Base-by-base conservation (phyloP, 2,329 filamentous ascomycete genomes). In the Pseudopithomyces maydicus region DNA sequence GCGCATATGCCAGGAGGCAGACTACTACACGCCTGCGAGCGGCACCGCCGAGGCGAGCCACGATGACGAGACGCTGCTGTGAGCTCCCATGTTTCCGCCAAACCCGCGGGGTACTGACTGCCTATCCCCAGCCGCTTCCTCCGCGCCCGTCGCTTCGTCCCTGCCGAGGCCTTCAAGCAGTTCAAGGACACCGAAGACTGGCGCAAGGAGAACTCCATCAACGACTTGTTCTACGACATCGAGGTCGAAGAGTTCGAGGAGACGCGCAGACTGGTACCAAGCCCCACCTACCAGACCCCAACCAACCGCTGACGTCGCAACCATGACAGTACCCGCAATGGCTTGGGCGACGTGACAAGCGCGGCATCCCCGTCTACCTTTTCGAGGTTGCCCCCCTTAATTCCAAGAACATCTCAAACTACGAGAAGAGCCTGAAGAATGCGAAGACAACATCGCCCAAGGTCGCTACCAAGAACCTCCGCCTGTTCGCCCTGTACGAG, bases 401-500 rank as follows among this genome's bases (percentile, higher is more conserved):
- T 79, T 85, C 84, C 72, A 96, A 96, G 79, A 89, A 89, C 33
- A 88, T 97, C 65, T 79, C 86, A 42, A 84, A 86, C 55, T 96
- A 97, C 78, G 90, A 94, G 72, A 90, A 89, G 70, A 80, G 78
- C 54, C 75, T 79, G 19, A 79, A 80, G 49, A 80, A 81, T 19
- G 87, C 89, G 64, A 84, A 78, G 70, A 63, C 79, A 33, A 70
- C 84, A 6, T 85, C 88, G 61, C 84, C 85, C 63, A 89, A 88
- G 68, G 89, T 85, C 1, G 85, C 90, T 0, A 81, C 89, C 23
- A 91, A 91, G 71, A 85, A 97, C 70, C 82, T 97, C 51, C 90
- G 92, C 22, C 84, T 98, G 5, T 97, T 97, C 74, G 92, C 93
- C 1, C 83, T 97, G 15, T 98, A 98, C 80, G 94, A 98, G 79